Base-by-base conservation (phyloP, 1,284 basidiomycete genomes). In the Trichosporon asahii region DNA sequence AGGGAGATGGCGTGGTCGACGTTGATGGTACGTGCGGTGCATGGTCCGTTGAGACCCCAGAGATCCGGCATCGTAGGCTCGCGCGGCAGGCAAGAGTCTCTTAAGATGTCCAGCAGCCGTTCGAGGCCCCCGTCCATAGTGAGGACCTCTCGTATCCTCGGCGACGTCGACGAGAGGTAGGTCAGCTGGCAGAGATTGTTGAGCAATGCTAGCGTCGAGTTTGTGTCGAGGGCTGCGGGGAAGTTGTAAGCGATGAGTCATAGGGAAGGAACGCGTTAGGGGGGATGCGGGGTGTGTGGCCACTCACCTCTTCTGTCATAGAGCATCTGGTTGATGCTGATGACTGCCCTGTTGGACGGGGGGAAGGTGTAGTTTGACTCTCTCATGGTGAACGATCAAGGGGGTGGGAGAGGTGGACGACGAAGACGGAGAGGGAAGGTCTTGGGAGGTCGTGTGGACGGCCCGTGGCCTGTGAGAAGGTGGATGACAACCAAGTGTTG, bases 321-420 rank as follows among this genome's bases (percentile, higher is more conserved):
- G 7, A 98, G 88, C 84, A 95, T 91, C 15, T 94, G 92, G 14
- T 94, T 93, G 74, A 99, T 97, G 79, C 91, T 94, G 66, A 98
- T 93, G 80, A 92, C 94, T 15, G 96, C 96, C 85, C 94, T 89
- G 86, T 97, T 97, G 86, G 96, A 94, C 61, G 90, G 89, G 31
- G 95, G 94, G 85, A 96, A 96, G 68, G 91, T 91, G 85, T 96
- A 95, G 88, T 97, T 98, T 79, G 93, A 93, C 84, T 99, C 95
- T 78, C 96, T 89, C 96, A 99, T 98, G 64, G 49, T 68, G 15
- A 29, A 46, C 1, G 31, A 44, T 53, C 21, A 44, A 46, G 67
- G n/a, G 31, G 14, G 44, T 63, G 27, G 33, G 31, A 25, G 53
- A 9, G 11, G 33, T 23, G n/a, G 66, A 31, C 35, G 25, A 35